A percentile compares a stretch with the other conserved stretches of the same genome.
Conservation (phyloP, 495 filamentous ascomycete genomes). For the Podospora comata region DNA sequence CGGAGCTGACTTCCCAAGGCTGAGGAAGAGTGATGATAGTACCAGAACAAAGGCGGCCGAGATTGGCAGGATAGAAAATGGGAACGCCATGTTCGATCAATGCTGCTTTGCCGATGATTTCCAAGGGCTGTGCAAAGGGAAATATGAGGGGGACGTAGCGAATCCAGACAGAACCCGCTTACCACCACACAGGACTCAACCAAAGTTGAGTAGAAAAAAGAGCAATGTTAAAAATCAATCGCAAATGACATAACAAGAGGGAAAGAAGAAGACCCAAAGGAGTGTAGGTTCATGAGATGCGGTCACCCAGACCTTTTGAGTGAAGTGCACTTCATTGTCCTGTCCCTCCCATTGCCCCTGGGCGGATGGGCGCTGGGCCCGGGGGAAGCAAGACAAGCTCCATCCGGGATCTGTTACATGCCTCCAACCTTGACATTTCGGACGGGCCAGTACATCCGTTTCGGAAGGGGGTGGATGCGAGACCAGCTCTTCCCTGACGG, state of each 20-base stretch:
- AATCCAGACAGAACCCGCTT: slow-evolving; percentile 18
- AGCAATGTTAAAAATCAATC: neutral
- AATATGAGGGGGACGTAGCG: slow-evolving; percentile 12
- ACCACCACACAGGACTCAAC: slow-evolving; percentile 17
- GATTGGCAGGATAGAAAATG: slow-evolving; percentile 26
- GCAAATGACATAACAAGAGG: slow-evolving; percentile 4
- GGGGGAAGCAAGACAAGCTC: slow-evolving; percentile 19
- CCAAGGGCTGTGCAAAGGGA: slow-evolving; percentile 15
- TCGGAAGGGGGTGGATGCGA: slow-evolving; percentile 25
- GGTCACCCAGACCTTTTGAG: slow-evolving; percentile 12
- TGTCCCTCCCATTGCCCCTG: slow-evolving; percentile 2
- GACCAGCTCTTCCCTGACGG: slow-evolving; percentile 17
- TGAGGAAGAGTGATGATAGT: slow-evolving; percentile 28
- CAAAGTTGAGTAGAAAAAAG: neutral
- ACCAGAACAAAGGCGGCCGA: slow-evolving; percentile 25
- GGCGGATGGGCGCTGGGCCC: slow-evolving; percentile 7
- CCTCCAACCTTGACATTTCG: slow-evolving; percentile 16
- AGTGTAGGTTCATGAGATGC: slow-evolving; percentile 6
- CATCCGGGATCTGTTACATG: slow-evolving; percentile 31
- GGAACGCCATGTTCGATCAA: slow-evolving; percentile 28
- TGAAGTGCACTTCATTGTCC: neutral
- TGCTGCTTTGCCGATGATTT: slow-evolving; percentile 22
- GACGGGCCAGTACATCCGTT: slow-evolving; percentile 20
- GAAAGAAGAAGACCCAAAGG: slow-evolving; percentile 15
- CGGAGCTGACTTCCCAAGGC: slow-evolving; percentile 20